A percentile compares a stretch with the other conserved stretches of the same genome.
Conservation (phyloP, 148 eudicot genomes). For the Nepenthes mirabilis region DNA sequence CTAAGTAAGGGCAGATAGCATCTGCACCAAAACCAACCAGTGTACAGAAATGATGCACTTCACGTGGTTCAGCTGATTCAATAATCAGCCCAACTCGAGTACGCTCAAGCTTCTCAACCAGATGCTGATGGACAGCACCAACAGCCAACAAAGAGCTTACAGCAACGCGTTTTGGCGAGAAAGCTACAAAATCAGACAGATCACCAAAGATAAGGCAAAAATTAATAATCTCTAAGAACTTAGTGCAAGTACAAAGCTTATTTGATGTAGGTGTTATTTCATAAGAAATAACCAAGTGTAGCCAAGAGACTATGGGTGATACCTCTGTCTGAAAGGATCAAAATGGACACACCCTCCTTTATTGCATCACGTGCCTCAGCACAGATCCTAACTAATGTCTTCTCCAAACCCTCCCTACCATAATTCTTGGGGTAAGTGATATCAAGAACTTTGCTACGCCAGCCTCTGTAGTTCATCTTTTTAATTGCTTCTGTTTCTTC, state of each 20-base stretch:
- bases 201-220: constrained; percentile 5
- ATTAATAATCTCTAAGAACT: background rate
- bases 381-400: constrained; percentile 85
- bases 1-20: constrained; percentile 93
- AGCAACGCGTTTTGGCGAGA: constrained; percentile 73
- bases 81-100: constrained; percentile 77
- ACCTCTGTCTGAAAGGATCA: constrained; percentile 98
- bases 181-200: constrained; percentile 31
- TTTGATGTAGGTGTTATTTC: background rate
- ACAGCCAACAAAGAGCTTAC: constrained; percentile 93
- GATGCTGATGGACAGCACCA: constrained; percentile 97
- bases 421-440: constrained; percentile 64
- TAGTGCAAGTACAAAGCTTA: background rate
- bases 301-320: constrained; percentile 2
- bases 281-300: background rate
- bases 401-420: constrained; percentile 85
- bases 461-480: constrained; percentile 87
- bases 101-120: constrained; percentile 79
- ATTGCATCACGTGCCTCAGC: constrained; percentile 76
- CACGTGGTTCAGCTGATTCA: constrained; percentile 98
- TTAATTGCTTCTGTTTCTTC: constrained; percentile 95
- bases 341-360: constrained; percentile 62
- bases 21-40: constrained; percentile 96
- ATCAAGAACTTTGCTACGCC: constrained; percentile 93
- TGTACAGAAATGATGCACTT: constrained; percentile 99